Conservation (phyloP, 169 alveolate species). For the Plasmodium gonderi region DNA sequence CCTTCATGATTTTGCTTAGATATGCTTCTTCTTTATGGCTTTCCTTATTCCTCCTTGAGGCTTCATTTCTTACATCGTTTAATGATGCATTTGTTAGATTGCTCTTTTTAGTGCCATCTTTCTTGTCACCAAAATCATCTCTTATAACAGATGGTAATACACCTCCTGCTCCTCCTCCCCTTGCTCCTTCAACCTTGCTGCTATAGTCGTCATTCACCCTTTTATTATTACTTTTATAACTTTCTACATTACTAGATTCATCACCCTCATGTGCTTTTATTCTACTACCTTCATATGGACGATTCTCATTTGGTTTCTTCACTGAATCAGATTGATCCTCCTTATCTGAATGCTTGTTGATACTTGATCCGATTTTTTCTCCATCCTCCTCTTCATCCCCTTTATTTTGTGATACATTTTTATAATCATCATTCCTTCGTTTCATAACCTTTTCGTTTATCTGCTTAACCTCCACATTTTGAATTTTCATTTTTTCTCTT, state of each 20-base stretch:
- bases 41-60: neutral
- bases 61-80: slow-evolving; percentile 3
- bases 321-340: neutral
- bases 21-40: neutral
- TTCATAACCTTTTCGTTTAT: slow-evolving; percentile 38
- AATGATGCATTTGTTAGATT: neutral
- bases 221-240: neutral
- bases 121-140: neutral
- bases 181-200: neutral
- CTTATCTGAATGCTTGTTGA: too few species aligned
- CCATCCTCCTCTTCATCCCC: neutral
- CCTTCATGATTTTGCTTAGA: neutral
- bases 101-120: slow-evolving; percentile 1
- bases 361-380: too few species aligned
- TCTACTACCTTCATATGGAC: neutral
- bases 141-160: neutral
- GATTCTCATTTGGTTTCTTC: neutral
- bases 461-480: slow-evolving; percentile 70
- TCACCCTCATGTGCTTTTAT: neutral
- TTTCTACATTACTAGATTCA: neutral
- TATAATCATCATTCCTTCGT: neutral
- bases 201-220: neutral
- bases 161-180: neutral
- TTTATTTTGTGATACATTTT: neutral
- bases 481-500: slow-evolving; percentile 70